phyloP scores from a whole-genome alignment of 768 basidiomycete genomes.

The Cytidiella melzeri region DNA sequence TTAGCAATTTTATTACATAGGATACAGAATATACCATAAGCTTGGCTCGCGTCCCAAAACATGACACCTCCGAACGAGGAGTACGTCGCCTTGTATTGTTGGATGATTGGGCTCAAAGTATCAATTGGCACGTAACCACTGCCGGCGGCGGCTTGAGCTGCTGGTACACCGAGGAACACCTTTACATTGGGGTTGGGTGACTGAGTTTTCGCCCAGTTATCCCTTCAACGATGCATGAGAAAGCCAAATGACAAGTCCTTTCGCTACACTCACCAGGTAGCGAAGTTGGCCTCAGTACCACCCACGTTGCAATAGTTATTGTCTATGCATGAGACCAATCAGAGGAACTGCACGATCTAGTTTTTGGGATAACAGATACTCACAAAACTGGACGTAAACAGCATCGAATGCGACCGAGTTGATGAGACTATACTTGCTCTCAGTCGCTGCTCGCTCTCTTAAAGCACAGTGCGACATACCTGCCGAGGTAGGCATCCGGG shows the following conservation, averaged over 20 bases:
- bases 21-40: conserved; percentile 11
- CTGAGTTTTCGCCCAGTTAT: conserved; percentile 53
- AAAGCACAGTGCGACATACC: conserved; percentile 8
- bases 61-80: conserved; percentile 58
- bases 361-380: conserved; percentile 9
- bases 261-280: conserved; percentile 31
- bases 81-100: conserved; percentile 47
- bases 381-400: conserved; percentile 68
- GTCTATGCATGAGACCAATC: conserved; percentile 18
- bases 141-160: conserved; percentile 48
- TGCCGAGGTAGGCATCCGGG: conserved; percentile 56
- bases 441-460: not conserved
- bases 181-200: conserved; percentile 59
- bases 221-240: conserved; percentile 35
- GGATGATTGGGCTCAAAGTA: conserved; percentile 41
- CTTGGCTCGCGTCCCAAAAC: conserved; percentile 32
- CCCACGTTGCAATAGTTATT: conserved; percentile 59
- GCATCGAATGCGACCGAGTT: conserved; percentile 63
- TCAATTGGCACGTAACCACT: conserved; percentile 49
- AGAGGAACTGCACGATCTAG: not conserved
- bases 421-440: conserved; percentile 34
- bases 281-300: conserved; percentile 44
- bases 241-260: not conserved
- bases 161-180: conserved; percentile 62
- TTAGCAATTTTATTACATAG: not conserved